Evolutionary conservation across 2,329 filamentous ascomycete species (phyloP), one percentile per base, ranked within the genome.

Genomic region (Penicillium aurantiogriseum): DNA sequence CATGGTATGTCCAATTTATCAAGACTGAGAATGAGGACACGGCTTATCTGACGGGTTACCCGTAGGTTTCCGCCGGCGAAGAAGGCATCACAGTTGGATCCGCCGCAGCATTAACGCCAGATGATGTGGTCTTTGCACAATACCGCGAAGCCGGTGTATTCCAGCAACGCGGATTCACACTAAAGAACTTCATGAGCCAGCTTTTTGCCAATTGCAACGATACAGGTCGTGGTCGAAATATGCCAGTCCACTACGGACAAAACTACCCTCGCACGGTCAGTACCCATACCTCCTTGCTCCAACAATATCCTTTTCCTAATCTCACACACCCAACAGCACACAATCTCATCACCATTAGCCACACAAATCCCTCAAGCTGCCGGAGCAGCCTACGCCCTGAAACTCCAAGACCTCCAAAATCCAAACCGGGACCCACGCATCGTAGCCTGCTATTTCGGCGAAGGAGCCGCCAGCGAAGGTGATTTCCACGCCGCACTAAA

Each of bases 211-310:
- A 96, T 71, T 83, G 80, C 54, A 85, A 91, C 62, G 94, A 99
- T 67, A 75, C 81, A 0, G 92, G 93, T 1, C 84, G 82, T 59
- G 94, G 92, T 1, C 86, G 93, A 61, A 97, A 96, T 69, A 99
- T 99, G 94, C 94, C 94, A 0, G 90, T 97, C 15, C 94, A 99
- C 76, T 99, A 97, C 69, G 92, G 92, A 46, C 92, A 89, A 73
- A 85, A 82, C 56, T 87, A 90, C 62, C 80, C 95, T 56, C 91
- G 96, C 66, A 92, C 96, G 69, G 89, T 92, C 72, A 72, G 85
- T 79, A 19, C 31, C 27, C 6, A 10, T 11, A 15, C 8, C 15
- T 17, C 51, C 9, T 55, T 31, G 5, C 19, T 25, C 7, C 21
- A 10, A 48, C 5, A 19, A 15, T 4, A 21, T 8, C n/a, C n/a